Percentiles rank a stretch among this genome's conserved stretches.
These are phyloP conservation scores for Penicillium sp. DNA, from an alignment of 2,329 filamentous ascomycete species.

Conservation along the genomic window DNA sequence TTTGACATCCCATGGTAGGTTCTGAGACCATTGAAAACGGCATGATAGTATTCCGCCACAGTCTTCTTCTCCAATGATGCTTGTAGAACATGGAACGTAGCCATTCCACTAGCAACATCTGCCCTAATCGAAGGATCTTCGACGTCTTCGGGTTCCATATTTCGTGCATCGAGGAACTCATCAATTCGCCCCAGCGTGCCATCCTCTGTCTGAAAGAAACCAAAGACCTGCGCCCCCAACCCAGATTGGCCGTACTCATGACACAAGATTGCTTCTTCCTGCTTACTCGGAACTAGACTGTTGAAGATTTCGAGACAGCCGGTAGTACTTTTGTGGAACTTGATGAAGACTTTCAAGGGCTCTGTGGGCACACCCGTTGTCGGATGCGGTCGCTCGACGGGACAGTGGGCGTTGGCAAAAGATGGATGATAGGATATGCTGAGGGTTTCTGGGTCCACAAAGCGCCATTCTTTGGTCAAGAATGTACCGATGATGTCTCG, in stretches of 20 bases:
- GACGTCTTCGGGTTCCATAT: slow-evolving; percentile 21
- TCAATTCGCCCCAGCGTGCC: slow-evolving; percentile 20
- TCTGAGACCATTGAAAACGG: slow-evolving; percentile 9
- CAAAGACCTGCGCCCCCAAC: slow-evolving; percentile 20
- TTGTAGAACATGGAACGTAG: slow-evolving; percentile 15
- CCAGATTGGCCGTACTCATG: slow-evolving; percentile 19
- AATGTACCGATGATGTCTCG: slow-evolving; percentile 17
- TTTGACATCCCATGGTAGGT: slow-evolving; percentile 20
- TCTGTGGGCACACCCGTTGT: slow-evolving; percentile 4
- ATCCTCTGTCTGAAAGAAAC: slow-evolving; percentile 21
- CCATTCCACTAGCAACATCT: slow-evolving; percentile 17
- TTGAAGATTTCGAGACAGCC: slow-evolving; percentile 16
- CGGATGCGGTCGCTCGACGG: slow-evolving; percentile 17
- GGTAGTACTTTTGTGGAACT: slow-evolving; percentile 1
- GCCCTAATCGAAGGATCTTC: slow-evolving; percentile 19
- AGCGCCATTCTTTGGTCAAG: slow-evolving; percentile 17
- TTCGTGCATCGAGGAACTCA: slow-evolving; percentile 23
- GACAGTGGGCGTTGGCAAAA: slow-evolving; percentile 17
- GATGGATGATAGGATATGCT: slow-evolving; percentile 13
- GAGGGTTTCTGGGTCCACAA: slow-evolving; percentile 15
- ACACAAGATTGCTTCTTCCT: slow-evolving; percentile 21
- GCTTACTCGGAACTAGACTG: slow-evolving; percentile 16
- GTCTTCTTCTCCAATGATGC: slow-evolving; percentile 4
- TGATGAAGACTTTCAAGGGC: slow-evolving; percentile 15
- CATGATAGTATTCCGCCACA: slow-evolving; percentile 9